Base-by-base conservation (phyloP, 129 eudicot genomes). In the Helichrysum umbraculigerum region DNA sequence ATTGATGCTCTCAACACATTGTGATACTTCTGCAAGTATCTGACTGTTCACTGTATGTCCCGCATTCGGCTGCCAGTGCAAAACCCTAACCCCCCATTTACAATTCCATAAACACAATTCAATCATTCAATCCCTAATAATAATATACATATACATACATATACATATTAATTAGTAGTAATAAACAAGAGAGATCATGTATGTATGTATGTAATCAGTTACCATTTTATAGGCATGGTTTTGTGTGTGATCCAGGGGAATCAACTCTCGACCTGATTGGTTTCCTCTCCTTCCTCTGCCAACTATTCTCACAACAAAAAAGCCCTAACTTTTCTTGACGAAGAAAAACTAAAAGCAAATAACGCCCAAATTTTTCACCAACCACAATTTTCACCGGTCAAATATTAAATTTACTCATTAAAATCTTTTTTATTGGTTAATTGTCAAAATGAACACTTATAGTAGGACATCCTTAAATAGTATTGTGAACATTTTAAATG, bases 61-160 rank as follows among this genome's bases (percentile, higher is more conserved):
- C 3, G 97, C 90, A 80, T 90, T 93, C 3, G 98, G 98, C 78
- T 85, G 92, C 98, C 96, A 93, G 77, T 88, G 95, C 71, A 93
- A 86, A 77, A 93, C 88, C 98, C 96, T 92, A 84, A 65, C n/a
- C 3, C 34, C 16, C 63, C 12, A 6, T 51, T 57, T 30, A 77
- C 20, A 47, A 51, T 32, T 41, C 14, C 8, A 39, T 39, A 39
- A 8, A 1, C 44, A 77, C 20, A 47, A 51, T 32, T 44, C 12
- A 16, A 19, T 74, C 59, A 35, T 14, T 60, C 25, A 41, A 32
- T 10, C 9, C 57, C 28, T 12, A 28, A 15, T 34, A 19, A 72
- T 22, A 71, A 32, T 29, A 25, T 25, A 25, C 28, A 25, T 25
- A 25, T 25, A 25, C 28, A 25, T 25, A 25, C 28, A 25, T 0